Evolutionary conservation across 345 rosid species (phyloP), one percentile per base, ranked within the genome.

Genomic region (Brassica juncea): DNA sequence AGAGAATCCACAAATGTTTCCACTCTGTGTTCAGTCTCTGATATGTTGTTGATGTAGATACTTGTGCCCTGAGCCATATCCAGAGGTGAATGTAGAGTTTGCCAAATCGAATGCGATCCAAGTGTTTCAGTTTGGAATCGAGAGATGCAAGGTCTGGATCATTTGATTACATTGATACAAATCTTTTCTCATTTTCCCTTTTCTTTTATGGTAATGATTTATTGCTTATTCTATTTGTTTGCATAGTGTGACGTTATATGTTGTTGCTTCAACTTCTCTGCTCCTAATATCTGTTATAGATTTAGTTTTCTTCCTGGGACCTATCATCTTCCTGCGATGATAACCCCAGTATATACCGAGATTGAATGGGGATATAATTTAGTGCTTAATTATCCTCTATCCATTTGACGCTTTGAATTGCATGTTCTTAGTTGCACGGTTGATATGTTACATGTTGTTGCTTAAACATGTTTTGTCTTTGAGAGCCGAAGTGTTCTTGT

Each of bases 81-180:
- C 92, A 30, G 88, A 88, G 72, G 81, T 82, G 58, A 89, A 86
- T 35, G 61, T 11, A n/a, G 89, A 87, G 65, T 89, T 88, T 76
- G 81, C 90, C 52, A 81, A 84, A 76, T 83, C 87, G 14, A 85
- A 87, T 58, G 86, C 85, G 55, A 88, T 92, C 73, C 67, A 42
- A 59, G 90, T 89, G n/a, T 89, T 86, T 80, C 97, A 92, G 63
- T 90, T 92, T 68, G 92, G 94, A 42, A 92, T 90, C 34, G 95
- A 89, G 21, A 87, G 90, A 77, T 81, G 84, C 88, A 92, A 86
- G 91, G 94, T 92, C 76, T 62, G 67, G 14, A 1, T 39, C 27
- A 47, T 4, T 11, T 44, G n/a, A 12, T 44, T 44, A 7, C 11
- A 11, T 12, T 42, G 11, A 10, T 54, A 2, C 16, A 15, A 3